Evolutionary conservation across 164 flowering plant species (phyloP).

Genomic region (Cinnamomum chago): DNA sequence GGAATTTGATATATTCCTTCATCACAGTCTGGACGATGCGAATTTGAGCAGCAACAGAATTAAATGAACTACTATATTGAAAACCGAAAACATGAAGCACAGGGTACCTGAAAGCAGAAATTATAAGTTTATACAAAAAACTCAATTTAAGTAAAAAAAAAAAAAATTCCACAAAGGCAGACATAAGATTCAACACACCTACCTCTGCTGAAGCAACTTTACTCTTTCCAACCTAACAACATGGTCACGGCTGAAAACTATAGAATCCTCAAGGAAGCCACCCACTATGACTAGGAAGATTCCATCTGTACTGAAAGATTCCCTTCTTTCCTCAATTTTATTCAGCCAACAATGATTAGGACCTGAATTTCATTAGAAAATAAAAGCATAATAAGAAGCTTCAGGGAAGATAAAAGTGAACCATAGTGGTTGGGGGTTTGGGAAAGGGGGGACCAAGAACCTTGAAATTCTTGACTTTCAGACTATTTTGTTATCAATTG

Average conservation of each 20-base stretch:
- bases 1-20: slow-evolving; percentile 66
- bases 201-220: slow-evolving; percentile 82
- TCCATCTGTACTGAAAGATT: slow-evolving; percentile 32
- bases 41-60: slow-evolving; percentile 23
- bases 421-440: background rate
- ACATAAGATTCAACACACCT: slow-evolving; percentile 6
- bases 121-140: background rate
- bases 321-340: slow-evolving; percentile 25
- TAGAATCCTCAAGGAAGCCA: slow-evolving; percentile 27
- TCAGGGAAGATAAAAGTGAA: background rate
- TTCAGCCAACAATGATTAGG: slow-evolving; percentile 75
- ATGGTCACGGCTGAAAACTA: slow-evolving; percentile 16
- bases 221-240: slow-evolving; percentile 41
- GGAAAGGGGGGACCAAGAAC: too few species aligned
- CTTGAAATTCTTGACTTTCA: too few species aligned
- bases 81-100: slow-evolving; percentile 54
- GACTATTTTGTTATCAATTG: too few species aligned
- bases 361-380: slow-evolving; percentile 37
- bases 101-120: slow-evolving; percentile 52
- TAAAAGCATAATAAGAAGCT: background rate
- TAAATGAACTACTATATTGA: slow-evolving; percentile 32
- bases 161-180: background rate
- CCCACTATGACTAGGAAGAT: slow-evolving; percentile 47
- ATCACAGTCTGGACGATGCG: slow-evolving; percentile 36
- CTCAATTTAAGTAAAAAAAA: background rate